Evolutionary conservation across 805 yeast species (phyloP).

Genomic region (Candida pini): DNA sequence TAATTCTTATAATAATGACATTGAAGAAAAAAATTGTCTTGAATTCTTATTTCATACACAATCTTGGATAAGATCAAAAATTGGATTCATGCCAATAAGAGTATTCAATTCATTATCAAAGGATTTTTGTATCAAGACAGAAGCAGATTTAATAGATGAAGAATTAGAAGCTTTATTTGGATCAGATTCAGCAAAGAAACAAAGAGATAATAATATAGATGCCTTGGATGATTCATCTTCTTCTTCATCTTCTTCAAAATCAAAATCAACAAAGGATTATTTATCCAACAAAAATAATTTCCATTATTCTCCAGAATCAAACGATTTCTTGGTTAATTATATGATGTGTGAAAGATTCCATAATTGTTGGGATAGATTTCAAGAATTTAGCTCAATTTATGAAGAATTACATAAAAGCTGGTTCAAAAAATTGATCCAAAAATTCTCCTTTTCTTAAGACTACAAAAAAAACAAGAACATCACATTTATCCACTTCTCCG

Average conservation of each 20-base stretch:
- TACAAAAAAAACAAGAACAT: no score
- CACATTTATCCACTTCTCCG: no score
- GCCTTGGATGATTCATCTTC: conserved; percentile 4
- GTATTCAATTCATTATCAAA: conserved; percentile 32
- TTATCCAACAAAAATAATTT: conserved; percentile 21
- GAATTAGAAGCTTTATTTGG: conserved; percentile 15
- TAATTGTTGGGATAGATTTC: conserved; percentile 37
- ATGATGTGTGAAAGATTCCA: conserved; percentile 33
- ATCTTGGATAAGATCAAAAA: conserved; percentile 35
- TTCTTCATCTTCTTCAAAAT: conserved; percentile 1
- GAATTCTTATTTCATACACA: conserved; percentile 33
- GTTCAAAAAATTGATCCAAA: conserved; percentile 20
- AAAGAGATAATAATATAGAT: conserved; percentile 3
- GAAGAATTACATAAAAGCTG: conserved; percentile 29
- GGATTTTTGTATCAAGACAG: conserved; percentile 31
- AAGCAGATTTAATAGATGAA: conserved; percentile 21
- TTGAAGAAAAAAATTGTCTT: conserved; percentile 34
- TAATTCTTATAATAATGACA: conserved; percentile 33
- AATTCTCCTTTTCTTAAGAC: no score
- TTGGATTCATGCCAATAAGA: conserved; percentile 35
- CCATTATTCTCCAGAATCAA: conserved; percentile 31
- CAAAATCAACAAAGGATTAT: conserved; percentile 12
- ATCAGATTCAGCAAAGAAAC: not conserved
- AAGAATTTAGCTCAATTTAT: conserved; percentile 28
- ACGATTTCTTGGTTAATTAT: conserved; percentile 35